Percentiles rank a stretch among this genome's conserved stretches.
Evolutionary conservation across 345 rosid species (phyloP).

Genomic region (Gynandropsis gynandra): DNA sequence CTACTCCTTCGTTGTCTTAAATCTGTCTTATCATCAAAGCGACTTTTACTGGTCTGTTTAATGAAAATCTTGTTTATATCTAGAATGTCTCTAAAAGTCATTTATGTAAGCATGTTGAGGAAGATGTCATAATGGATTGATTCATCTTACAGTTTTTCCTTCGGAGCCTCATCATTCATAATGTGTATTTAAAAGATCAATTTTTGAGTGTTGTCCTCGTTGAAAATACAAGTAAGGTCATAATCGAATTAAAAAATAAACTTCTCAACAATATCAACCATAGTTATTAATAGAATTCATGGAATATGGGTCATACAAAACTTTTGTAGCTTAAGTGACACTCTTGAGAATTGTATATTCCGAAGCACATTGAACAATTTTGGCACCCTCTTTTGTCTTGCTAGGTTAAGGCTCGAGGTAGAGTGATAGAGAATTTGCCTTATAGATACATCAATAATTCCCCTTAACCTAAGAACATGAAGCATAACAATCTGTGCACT

Average conservation of each 20-base stretch:
- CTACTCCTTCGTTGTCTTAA: slow-evolving; percentile 86
- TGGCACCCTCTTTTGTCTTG: slow-evolving; percentile 85
- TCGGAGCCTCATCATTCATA: slow-evolving; percentile 94
- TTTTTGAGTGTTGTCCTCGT: slow-evolving; percentile 89
- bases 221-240: slow-evolving; percentile 87
- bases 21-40: slow-evolving; percentile 75
- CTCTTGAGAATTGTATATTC: slow-evolving; percentile 95
- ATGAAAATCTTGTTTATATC: slow-evolving; percentile 94
- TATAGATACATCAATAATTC: slow-evolving; percentile 88
- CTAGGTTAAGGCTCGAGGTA: slow-evolving; percentile 63
- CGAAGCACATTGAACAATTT: slow-evolving; percentile 90
- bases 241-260: slow-evolving; percentile 86
- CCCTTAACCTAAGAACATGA: slow-evolving; percentile 93
- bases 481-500: slow-evolving; percentile 98
- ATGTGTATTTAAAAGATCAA: slow-evolving; percentile 86
- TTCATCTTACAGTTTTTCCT: slow-evolving; percentile 72
- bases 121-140: slow-evolving; percentile 97
- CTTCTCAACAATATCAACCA: slow-evolving; percentile 96
- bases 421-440: slow-evolving; percentile 89
- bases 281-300: slow-evolving; percentile 83
- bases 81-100: slow-evolving; percentile 97
- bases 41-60: slow-evolving; percentile 66
- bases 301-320: slow-evolving; percentile 98
- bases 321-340: slow-evolving; percentile 92
- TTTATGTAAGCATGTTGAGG: slow-evolving; percentile 91